These are phyloP conservation scores for Clavaria fumosa DNA, from an alignment of 768 basidiomycete species.

Conservation along the genomic window DNA sequence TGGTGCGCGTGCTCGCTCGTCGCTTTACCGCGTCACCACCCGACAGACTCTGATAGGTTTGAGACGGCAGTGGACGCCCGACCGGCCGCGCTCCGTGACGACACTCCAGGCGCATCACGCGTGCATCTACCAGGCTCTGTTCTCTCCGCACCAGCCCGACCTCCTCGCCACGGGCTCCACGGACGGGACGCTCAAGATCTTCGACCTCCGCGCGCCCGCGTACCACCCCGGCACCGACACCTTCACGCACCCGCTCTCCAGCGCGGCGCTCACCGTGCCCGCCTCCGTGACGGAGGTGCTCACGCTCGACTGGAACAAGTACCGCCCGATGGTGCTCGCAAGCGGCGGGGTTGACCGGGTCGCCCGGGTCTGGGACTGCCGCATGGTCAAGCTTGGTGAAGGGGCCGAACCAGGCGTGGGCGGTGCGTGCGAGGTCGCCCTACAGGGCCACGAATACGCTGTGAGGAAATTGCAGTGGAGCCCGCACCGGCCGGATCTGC, in stretches of 20 bases:
- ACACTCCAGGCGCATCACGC: slow-evolving; percentile 74
- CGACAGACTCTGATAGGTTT: too few species aligned
- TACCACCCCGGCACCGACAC: slow-evolving; percentile 37
- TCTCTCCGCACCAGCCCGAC: slow-evolving; percentile 84
- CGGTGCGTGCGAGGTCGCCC: slow-evolving; percentile 50
- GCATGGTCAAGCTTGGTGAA: slow-evolving; percentile 55
- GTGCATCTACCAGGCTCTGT: slow-evolving; percentile 82
- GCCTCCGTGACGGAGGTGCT: slow-evolving; percentile 69
- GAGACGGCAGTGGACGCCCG: slow-evolving; percentile 64
- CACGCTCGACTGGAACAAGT: slow-evolving; percentile 87
- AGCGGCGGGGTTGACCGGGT: slow-evolving; percentile 67
- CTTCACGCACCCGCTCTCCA: slow-evolving; percentile 53
- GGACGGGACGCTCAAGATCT: slow-evolving; percentile 73
- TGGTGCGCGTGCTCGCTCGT: slow-evolving; percentile 36
- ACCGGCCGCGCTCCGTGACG: slow-evolving; percentile 57
- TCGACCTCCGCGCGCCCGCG: slow-evolving; percentile 56
- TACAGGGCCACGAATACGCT: slow-evolving; percentile 82
- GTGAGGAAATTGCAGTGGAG: slow-evolving; percentile 84
- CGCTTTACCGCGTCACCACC: not conserved
- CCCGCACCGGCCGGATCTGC: slow-evolving; percentile 55
- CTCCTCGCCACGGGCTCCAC: slow-evolving; percentile 71
- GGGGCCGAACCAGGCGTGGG: slow-evolving; percentile 32
- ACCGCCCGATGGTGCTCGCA: slow-evolving; percentile 61
- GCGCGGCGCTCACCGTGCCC: slow-evolving; percentile 61
- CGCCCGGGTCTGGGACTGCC: slow-evolving; percentile 73